Conservation (phyloP, 164 flowering plant species). For the Akebia trifoliata region DNA sequence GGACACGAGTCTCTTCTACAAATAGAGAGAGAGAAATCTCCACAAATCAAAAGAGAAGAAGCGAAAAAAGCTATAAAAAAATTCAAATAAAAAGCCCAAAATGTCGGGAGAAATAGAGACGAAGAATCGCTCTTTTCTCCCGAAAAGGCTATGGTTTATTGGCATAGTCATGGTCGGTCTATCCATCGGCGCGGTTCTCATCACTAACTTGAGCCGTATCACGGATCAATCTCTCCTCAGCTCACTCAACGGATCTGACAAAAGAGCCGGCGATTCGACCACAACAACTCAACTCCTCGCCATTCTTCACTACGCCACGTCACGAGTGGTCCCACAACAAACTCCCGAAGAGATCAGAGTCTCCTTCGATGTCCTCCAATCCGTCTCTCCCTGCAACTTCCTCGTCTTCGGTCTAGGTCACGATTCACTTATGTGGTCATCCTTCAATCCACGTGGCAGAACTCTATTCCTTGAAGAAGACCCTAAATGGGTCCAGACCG, state of each 20-base stretch:
- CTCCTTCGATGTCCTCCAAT: conserved; percentile 27
- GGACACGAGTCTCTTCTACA: no score
- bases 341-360: conserved; percentile 23
- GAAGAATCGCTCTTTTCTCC: conserved; percentile 4
- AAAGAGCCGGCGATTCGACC: not conserved
- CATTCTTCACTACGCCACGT: conserved; percentile 41
- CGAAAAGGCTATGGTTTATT: conserved; percentile 23
- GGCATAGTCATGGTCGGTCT: conserved; percentile 16
- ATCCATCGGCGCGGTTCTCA: conserved; percentile 16
- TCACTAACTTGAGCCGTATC: conserved; percentile 11
- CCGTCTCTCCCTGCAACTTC: conserved; percentile 32
- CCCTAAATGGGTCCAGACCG: conserved; percentile 52
- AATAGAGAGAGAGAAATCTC: no score
- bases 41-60: no score
- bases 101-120: not conserved
- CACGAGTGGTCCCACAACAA: conserved; percentile 30
- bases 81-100: no score
- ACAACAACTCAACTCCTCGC: conserved; percentile 15
- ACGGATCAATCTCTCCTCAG: conserved; percentile 14
- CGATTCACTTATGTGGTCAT: conserved; percentile 43
- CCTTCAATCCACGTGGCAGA: conserved; percentile 34
- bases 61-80: no score
- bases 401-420: conserved; percentile 46
- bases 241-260: not conserved
- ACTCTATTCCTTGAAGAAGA: conserved; percentile 64